Conservation (phyloP, 2,329 filamentous ascomycete species). For the Beauveria australis region DNA sequence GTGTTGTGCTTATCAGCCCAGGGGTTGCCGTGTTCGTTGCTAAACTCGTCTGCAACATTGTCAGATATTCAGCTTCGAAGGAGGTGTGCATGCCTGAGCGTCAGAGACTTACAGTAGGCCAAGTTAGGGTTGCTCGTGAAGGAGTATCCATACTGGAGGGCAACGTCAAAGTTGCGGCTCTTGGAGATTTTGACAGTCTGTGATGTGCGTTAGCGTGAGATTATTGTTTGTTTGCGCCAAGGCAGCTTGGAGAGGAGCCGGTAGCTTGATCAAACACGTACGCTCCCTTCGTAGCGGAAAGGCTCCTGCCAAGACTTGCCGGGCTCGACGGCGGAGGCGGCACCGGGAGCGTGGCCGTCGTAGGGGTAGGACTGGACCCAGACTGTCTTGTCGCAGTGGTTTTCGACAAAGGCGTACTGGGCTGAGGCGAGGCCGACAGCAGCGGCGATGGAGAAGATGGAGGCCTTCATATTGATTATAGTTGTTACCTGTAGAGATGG, state of each 20-base stretch:
- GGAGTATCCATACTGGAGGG: conserved; percentile 36
- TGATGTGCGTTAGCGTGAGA: neutral
- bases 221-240: neutral
- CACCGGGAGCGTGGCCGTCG: conserved; percentile 22
- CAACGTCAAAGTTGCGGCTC: conserved; percentile 26
- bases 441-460: conserved; percentile 21
- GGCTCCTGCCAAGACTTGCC: conserved; percentile 28
- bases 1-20: conserved; percentile 29
- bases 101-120: conserved; percentile 29
- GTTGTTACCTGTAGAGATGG: neutral
- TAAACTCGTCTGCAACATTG: conserved; percentile 27
- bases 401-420: conserved; percentile 28
- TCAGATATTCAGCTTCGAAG: neutral
- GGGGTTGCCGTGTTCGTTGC: conserved; percentile 33
- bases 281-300: conserved; percentile 28
- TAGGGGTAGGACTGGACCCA: conserved; percentile 31
- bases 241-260: neutral
- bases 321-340: conserved; percentile 24
- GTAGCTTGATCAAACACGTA: conserved; percentile 17
- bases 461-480: conserved; percentile 22
- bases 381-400: conserved; percentile 25
- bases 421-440: conserved; percentile 26
- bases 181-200: conserved; percentile 35
- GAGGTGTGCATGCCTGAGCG: neutral
- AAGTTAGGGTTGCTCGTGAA: conserved; percentile 27